phyloP scores from a whole-genome alignment of 2,329 filamentous ascomycete genomes.

The Thielaviopsis euricoi region DNA sequence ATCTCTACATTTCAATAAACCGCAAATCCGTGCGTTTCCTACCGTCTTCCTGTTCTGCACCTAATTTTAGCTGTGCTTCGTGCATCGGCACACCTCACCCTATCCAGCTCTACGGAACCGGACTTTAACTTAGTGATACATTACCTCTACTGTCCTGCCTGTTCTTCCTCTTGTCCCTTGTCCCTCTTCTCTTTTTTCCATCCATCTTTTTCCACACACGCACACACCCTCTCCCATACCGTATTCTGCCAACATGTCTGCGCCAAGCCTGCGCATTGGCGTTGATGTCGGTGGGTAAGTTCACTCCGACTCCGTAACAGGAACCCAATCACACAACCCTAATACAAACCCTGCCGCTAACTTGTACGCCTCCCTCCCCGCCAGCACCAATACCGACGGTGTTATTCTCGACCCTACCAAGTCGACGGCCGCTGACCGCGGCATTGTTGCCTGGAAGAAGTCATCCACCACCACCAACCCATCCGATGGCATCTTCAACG shows the following conservation, averaged over 20 bases:
- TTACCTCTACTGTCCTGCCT: neutral
- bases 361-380: neutral
- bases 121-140: neutral
- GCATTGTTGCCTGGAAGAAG: slow-evolving; percentile 23
- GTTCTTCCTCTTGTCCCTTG: neutral
- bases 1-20: too few relatives aligned
- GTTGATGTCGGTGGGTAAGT: slow-evolving; percentile 23
- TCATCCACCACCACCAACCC: slow-evolving; percentile 31
- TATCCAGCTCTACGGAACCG: neutral
- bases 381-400: slow-evolving; percentile 36
- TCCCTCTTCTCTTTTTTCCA: neutral
- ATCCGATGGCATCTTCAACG: slow-evolving; percentile 29
- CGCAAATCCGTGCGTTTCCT: too few relatives aligned
- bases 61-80: slow-evolving; percentile 3
- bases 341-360: too few relatives aligned
- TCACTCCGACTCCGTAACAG: neutral
- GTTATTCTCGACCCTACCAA: slow-evolving; percentile 30
- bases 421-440: neutral
- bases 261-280: slow-evolving; percentile 19
- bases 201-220: neutral
- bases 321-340: too few relatives aligned
- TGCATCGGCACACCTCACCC: neutral
- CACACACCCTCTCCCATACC: neutral
- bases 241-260: slow-evolving; percentile 6
- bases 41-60: neutral